phyloP scores from a whole-genome alignment of 2,329 filamentous ascomycete genomes.

The Lachnellula hyalina region DNA sequence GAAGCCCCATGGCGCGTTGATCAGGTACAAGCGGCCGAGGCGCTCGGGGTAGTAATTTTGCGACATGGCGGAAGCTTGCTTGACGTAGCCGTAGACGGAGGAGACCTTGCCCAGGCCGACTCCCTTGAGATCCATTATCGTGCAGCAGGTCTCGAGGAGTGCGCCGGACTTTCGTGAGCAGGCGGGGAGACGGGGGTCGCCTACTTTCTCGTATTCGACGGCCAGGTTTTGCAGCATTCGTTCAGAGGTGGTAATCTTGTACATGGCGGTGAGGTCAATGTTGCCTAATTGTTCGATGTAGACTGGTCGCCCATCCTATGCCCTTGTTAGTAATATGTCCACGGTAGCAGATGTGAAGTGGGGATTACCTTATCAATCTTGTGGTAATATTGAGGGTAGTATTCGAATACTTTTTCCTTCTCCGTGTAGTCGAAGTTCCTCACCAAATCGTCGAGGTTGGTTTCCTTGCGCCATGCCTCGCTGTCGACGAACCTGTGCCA shows the following conservation, averaged over 20 bases:
- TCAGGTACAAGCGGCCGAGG: constrained; percentile 90
- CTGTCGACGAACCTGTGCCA: constrained; percentile 74
- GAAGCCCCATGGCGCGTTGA: constrained; percentile 98
- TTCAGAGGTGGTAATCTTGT: constrained; percentile 86
- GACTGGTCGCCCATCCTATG: constrained; percentile 85
- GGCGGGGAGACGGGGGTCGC: constrained; percentile 87
- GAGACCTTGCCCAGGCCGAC: constrained; percentile 77
- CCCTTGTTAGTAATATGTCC: constrained; percentile 11
- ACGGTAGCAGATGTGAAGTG: not conserved
- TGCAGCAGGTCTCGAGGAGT: constrained; percentile 96
- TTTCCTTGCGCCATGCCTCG: constrained; percentile 88
- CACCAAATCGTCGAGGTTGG: constrained; percentile 75
- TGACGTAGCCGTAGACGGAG: constrained; percentile 84
- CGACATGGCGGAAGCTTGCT: constrained; percentile 78
- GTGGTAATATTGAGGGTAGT: constrained; percentile 99
- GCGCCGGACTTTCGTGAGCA: constrained; percentile 88
- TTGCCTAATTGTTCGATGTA: constrained; percentile 97
- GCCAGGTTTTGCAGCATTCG: constrained; percentile 97
- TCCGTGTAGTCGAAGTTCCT: constrained; percentile 82
- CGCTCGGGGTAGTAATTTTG: constrained; percentile 99
- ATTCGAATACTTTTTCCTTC: constrained; percentile 77
- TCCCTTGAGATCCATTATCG: constrained; percentile 96
- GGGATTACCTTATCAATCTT: constrained; percentile 73
- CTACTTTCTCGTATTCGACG: constrained; percentile 94
- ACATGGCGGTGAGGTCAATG: constrained; percentile 83